These are phyloP conservation scores for Chrysochromulina parva DNA, from an alignment of 78 protist species.

Conservation along the genomic window DNA sequence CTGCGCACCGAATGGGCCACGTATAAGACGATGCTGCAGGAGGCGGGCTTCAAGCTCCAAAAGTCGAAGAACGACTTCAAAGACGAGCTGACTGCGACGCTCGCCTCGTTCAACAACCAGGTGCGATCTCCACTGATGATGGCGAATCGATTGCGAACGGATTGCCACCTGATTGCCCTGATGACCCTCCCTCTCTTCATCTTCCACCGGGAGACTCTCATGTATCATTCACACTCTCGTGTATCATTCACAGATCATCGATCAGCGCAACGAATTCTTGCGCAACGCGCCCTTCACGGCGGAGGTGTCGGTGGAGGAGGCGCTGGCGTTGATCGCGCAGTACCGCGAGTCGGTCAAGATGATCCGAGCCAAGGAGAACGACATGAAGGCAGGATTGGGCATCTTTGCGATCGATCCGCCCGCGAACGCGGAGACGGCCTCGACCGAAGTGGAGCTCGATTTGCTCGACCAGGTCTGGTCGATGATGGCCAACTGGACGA, in stretches of 20 bases:
- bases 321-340: not conserved
- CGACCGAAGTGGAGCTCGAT: conserved; percentile 40
- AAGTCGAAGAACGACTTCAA: conserved; percentile 49
- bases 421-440: conserved; percentile 32
- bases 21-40: conserved; percentile 26
- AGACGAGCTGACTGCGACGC: conserved; percentile 20
- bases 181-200: too few species aligned
- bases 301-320: not conserved
- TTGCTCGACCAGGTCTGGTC: conserved; percentile 64
- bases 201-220: too few species aligned
- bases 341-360: not conserved
- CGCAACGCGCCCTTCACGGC: conserved; percentile 1
- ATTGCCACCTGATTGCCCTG: too few species aligned
- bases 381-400: conserved; percentile 56
- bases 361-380: conserved; percentile 9
- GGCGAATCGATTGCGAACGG: too few species aligned
- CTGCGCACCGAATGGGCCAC: conserved; percentile 11
- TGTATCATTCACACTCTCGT: too few species aligned
- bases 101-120: conserved; percentile 23
- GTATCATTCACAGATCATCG: too few species aligned
- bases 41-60: conserved; percentile 20
- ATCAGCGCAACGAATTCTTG: not conserved
- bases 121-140: too few species aligned
- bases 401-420: conserved; percentile 59
- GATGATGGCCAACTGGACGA: conserved; percentile 60